Evolutionary conservation across 768 basidiomycete species (phyloP).

Genomic region (Macrolepiota albuminosa): DNA sequence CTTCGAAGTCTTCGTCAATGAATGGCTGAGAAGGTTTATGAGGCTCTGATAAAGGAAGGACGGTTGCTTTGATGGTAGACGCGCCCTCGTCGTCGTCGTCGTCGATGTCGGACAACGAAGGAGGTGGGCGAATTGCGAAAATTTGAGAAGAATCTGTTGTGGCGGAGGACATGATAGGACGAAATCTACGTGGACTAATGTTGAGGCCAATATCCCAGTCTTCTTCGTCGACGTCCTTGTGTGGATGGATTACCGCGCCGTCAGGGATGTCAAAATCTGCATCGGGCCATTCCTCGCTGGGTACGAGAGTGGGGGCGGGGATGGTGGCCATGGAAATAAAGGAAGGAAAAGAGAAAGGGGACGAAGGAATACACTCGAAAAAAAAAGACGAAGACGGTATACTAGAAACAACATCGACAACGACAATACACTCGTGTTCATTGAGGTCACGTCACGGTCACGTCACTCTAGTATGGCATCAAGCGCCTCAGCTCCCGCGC

Average conservation of each 20-base stretch:
- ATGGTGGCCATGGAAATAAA: slow-evolving; percentile 47
- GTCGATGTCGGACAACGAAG: slow-evolving; percentile 38
- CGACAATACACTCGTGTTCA: slow-evolving; percentile 26
- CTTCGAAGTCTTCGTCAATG: slow-evolving; percentile 79
- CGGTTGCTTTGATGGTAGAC: slow-evolving; percentile 76
- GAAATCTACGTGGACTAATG: slow-evolving; percentile 49
- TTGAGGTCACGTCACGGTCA: slow-evolving; percentile 22
- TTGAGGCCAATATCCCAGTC: slow-evolving; percentile 84
- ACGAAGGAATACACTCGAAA: neutral
- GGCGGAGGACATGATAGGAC: slow-evolving; percentile 32
- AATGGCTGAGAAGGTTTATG: slow-evolving; percentile 31
- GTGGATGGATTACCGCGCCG: slow-evolving; percentile 59
- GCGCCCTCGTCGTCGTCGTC: slow-evolving; percentile 77
- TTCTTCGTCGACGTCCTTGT: slow-evolving; percentile 61
- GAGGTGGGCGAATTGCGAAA: slow-evolving; percentile 66
- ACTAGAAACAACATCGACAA: neutral
- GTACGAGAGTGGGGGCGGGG: slow-evolving; percentile 49
- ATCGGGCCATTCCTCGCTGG: slow-evolving; percentile 81
- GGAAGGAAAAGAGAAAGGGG: slow-evolving; percentile 12
- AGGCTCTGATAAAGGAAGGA: slow-evolving; percentile 36
- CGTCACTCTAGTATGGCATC: slow-evolving; percentile 49
- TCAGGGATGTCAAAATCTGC: slow-evolving; percentile 86
- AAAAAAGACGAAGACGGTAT: neutral
- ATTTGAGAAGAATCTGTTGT: slow-evolving; percentile 37
- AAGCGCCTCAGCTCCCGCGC: slow-evolving; percentile 56